Base-by-base conservation (phyloP, 1,139 yeast species). In the Saccharomyces hybrid region DNA sequence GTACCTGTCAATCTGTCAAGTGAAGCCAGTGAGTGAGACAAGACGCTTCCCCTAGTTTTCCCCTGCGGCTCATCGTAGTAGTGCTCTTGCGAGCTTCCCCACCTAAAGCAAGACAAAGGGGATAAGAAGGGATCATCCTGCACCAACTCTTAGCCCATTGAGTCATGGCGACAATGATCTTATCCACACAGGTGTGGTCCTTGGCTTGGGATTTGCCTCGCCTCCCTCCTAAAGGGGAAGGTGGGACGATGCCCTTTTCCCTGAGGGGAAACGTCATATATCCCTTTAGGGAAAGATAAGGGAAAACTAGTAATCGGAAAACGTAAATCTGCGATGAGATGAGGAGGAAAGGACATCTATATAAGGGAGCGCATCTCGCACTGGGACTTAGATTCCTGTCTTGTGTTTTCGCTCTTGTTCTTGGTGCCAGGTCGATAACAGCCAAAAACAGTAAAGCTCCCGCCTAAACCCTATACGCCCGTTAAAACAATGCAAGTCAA, bases 401-500 rank as follows among this genome's bases (percentile, higher is more conserved):
- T 32, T 6, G 14, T 32, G 19, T 14, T n/a, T 7, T 38, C n/a
- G 3, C n/a, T 8, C 16, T 14, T 11, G 5, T 16, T 38, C n/a
- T 38, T 38, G 2, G 3, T 16, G 24, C 24, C 3, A 38, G 24
- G 12, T 38, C 21, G 8, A 38, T 38, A 38, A 38, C 24, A 19
- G 44, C 44, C 9, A 38, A 16, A 38, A 19, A 12, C 9, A 38
- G 6, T 16, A 38, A 38, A 38, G 44, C 44, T 38, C 44, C 44
- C 44, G n/a, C 11, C 9, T 3, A 19, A 38, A 38, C 12, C 24
- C 9, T 38, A 38, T 38, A 38, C 44, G 4, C 27, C 56, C 53
- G 52, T 51, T 31, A 58, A 60, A 4, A 72, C 60, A 77, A 82
- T 82, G 87, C 85, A 82, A 77, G 80, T 81, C 83, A 77, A 79